These are phyloP conservation scores for Colletotrichum zoysiae DNA, from an alignment of 2,329 filamentous ascomycete species.

Conservation along the genomic window DNA sequence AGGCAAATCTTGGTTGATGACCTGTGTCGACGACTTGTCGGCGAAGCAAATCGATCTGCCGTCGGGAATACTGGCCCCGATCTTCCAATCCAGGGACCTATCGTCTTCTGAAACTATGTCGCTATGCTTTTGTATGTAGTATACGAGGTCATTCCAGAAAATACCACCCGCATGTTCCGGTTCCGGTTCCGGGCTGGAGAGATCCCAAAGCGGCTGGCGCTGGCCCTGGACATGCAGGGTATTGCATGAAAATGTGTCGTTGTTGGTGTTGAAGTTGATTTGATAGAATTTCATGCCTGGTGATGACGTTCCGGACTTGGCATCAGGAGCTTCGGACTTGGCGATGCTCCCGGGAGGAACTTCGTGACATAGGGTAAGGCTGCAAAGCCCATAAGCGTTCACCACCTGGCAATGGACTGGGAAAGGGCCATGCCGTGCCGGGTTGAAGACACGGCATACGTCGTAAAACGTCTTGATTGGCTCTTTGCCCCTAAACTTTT, in stretches of 20 bases:
- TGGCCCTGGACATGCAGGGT: neutral
- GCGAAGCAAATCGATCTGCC: neutral
- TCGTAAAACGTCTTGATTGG: neutral
- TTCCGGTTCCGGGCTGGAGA: rapidly evolving
- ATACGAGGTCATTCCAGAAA: constrained; percentile 47
- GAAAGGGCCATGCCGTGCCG: too few species aligned
- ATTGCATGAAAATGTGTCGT: constrained; percentile 6
- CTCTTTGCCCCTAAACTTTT: constrained; percentile 10
- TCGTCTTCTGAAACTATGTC: constrained; percentile 38
- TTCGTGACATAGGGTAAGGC: neutral
- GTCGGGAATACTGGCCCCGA: neutral
- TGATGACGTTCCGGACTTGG: neutral
- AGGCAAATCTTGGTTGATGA: neutral
- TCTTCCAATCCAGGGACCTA: neutral
- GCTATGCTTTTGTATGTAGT: constrained; percentile 45
- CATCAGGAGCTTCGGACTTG: neutral
- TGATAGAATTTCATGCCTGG: neutral
- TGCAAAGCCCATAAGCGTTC: constrained; percentile 18
- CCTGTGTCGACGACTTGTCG: neutral
- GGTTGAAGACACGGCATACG: neutral
- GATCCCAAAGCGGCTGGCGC: neutral
- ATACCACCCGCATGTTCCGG: neutral
- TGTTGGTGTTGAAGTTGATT: constrained; percentile 23
- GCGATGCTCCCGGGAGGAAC: rapidly evolving
- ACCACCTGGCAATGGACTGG: neutral